Evolutionary conservation across 257 asterid genomes (phyloP).

Genomic region (Leptodermis oblonga): DNA sequence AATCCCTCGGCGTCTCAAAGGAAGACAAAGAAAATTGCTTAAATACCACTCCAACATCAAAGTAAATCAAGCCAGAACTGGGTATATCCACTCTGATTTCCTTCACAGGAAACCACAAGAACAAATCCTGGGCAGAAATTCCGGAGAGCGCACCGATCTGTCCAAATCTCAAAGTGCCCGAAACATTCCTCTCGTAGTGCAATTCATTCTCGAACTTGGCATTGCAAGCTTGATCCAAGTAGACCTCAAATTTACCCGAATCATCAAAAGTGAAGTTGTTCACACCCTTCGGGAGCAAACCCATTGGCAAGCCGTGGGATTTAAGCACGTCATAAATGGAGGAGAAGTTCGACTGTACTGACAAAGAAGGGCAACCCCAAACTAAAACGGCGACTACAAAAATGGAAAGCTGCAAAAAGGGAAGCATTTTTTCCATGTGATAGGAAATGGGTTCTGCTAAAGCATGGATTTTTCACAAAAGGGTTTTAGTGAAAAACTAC

Average conservation of each 20-base stretch:
- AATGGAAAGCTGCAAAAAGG: slow-evolving; percentile 21
- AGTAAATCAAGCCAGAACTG: slow-evolving; percentile 88
- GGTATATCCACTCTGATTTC: slow-evolving; percentile 87
- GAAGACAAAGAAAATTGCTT: slow-evolving; percentile 88
- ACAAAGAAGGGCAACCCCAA: slow-evolving; percentile 16
- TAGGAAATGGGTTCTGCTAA: slow-evolving; percentile 7
- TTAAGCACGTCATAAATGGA: slow-evolving; percentile 61
- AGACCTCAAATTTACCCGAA: slow-evolving; percentile 64
- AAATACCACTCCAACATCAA: slow-evolving; percentile 88
- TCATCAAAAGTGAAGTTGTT: slow-evolving; percentile 50
- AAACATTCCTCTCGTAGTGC: slow-evolving; percentile 62
- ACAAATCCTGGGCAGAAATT: slow-evolving; percentile 90
- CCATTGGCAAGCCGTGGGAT: slow-evolving; percentile 75
- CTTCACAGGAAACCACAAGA: slow-evolving; percentile 86
- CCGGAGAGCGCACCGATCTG: slow-evolving; percentile 72
- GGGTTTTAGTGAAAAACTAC: slow-evolving; percentile 10
- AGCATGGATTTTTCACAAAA: slow-evolving; percentile 16
- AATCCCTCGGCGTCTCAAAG: slow-evolving; percentile 83
- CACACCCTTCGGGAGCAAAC: slow-evolving; percentile 86
- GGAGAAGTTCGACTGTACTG: slow-evolving; percentile 24
- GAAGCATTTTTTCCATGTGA: slow-evolving; percentile 27
- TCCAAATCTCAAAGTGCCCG: slow-evolving; percentile 60
- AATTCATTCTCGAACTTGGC: slow-evolving; percentile 84
- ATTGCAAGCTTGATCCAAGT: slow-evolving; percentile 75
- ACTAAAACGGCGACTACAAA: slow-evolving; percentile 21